phyloP scores from a whole-genome alignment of 306 rosid species.

The Begonia loranthoides region DNA sequence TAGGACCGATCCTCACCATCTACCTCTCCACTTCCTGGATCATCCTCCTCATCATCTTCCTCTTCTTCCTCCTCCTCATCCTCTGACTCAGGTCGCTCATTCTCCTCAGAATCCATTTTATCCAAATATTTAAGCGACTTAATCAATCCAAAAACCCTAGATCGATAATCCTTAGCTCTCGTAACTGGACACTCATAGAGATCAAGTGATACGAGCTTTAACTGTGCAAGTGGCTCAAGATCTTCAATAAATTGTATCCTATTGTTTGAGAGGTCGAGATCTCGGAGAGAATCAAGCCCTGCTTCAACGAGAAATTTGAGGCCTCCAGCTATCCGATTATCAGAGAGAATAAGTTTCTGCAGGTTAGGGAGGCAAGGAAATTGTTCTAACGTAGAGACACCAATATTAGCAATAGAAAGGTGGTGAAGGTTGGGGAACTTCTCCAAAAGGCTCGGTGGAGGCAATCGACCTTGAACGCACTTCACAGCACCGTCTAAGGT shows the following conservation, averaged over 20 bases:
- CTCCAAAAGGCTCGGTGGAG: slow-evolving; percentile 68
- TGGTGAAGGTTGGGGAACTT: slow-evolving; percentile 78
- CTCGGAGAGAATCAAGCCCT: slow-evolving; percentile 64
- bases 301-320: slow-evolving; percentile 67
- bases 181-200: slow-evolving; percentile 92
- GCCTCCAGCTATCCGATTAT: slow-evolving; percentile 79
- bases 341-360: slow-evolving; percentile 65
- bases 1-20: slow-evolving; percentile 58
- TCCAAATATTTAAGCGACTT: slow-evolving; percentile 74
- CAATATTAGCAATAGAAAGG: slow-evolving; percentile 78
- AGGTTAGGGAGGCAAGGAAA: slow-evolving; percentile 62
- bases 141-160: slow-evolving; percentile 89
- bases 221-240: slow-evolving; percentile 77
- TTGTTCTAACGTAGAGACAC: slow-evolving; percentile 84
- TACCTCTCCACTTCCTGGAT: slow-evolving; percentile 83
- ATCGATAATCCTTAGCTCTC: slow-evolving; percentile 82
- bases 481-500: slow-evolving; percentile 91
- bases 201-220: slow-evolving; percentile 78
- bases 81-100: slow-evolving; percentile 75
- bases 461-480: slow-evolving; percentile 72
- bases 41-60: slow-evolving; percentile 31
- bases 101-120: slow-evolving; percentile 90
- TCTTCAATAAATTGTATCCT: slow-evolving; percentile 76
- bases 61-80: slow-evolving; percentile 73
- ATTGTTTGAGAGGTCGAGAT: slow-evolving; percentile 77